phyloP scores from a whole-genome alignment of 371 early-diverging fungal genomes.

The Syncephalastrum contaminatum region DNA sequence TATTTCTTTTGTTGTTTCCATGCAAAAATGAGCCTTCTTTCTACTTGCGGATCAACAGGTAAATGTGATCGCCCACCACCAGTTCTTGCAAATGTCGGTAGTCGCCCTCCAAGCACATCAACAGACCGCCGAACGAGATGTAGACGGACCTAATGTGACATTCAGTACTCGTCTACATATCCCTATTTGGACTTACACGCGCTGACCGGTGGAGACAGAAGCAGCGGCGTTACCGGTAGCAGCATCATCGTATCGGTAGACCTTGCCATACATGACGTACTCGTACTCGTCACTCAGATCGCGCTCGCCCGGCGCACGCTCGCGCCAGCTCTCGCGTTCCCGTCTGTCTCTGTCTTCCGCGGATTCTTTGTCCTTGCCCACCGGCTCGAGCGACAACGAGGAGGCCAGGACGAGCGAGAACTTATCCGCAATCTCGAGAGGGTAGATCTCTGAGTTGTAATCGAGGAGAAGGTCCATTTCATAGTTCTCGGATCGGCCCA shows the following conservation, averaged over 20 bases:
- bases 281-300: conserved; percentile 93
- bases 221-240: conserved; percentile 39
- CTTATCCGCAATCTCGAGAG: conserved; percentile 80
- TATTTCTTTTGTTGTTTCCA: too few relatives aligned
- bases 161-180: background rate
- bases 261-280: conserved; percentile 97
- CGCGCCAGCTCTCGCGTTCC: conserved; percentile 60
- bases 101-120: conserved; percentile 91
- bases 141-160: conserved; percentile 66
- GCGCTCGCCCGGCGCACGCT: conserved; percentile 64
- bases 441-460: conserved; percentile 92
- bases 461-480: conserved; percentile 91
- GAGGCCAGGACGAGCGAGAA: conserved; percentile 81
- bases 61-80: conserved; percentile 83
- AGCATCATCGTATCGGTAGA: conserved; percentile 90
- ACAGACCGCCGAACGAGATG: conserved; percentile 91
- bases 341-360: too few relatives aligned
- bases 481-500: conserved; percentile 82
- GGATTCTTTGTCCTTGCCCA: conserved; percentile 21
- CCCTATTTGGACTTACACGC: conserved; percentile 64
- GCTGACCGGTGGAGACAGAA: conserved; percentile 34
- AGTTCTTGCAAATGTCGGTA: conserved; percentile 80
- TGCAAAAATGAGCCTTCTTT: conserved; percentile 6
- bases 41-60: conserved; percentile 86
- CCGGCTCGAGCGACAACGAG: conserved; percentile 62